Base-by-base conservation (phyloP, 106 monocot species). In the Dendrobium huoshanense region DNA sequence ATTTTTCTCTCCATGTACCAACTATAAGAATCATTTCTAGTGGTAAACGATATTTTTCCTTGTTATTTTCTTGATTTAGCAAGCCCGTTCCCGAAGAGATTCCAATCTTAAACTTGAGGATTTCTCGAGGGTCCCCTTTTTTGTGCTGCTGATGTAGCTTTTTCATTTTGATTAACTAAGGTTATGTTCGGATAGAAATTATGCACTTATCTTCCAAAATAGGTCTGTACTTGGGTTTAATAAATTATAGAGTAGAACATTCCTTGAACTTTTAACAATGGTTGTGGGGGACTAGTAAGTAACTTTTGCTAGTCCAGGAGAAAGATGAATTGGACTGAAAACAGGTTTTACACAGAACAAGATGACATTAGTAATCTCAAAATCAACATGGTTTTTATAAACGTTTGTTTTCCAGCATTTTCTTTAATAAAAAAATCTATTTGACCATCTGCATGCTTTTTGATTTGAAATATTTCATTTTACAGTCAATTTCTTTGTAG, bases 391-490 rank as follows among this genome's bases (percentile, higher is more conserved):
- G 0, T 61, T 61, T 24, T 61, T 61, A 19, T 18, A 19, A 19
- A 61, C 2, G 22, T 4, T 4, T 61, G 22, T 61, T 61, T 61
- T 61, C n/a, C n/a, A 22, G 8, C 61, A 61, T n/a, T 61, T 61
- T 5, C 61, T 61, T 61, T 22, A 5, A 61, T 61, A 19, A 22
- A 4, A 20, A 4, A 9, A 22, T n/a, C 19, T 5, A 61, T n/a
- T 4, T 61, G 61, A 61, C 61, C 22, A n/a, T 61, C n/a, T n/a
- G 61, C n/a, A n/a, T 61, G 3, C 10, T n/a, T 22, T 61, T 61
- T 61, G 22, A 61, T 61, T 61, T 61, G 61, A 61, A 61, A 61
- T 61, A n/a, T 61, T 22, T n/a, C 61, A 61, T 61, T 61, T 61
- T 61, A 22, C 22, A 22, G 22, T 19, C 22, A 61, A 20, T 61